Conservation (phyloP, 2,329 filamentous ascomycete species). For the Dactylonectria macrodidyma region DNA sequence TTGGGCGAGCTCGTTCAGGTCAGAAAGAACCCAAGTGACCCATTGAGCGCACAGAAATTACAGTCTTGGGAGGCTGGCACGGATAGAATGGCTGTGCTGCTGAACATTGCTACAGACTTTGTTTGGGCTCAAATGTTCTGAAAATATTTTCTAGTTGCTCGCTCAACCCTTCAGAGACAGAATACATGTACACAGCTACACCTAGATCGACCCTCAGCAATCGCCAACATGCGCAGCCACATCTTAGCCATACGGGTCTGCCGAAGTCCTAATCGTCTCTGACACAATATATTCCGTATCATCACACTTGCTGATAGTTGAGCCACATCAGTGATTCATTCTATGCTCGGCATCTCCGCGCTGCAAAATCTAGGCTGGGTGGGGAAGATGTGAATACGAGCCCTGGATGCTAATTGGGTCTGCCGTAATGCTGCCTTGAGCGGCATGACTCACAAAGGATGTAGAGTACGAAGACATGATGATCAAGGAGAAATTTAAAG, state of each 20-base stretch:
- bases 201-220: too few relatives aligned
- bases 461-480: background rate
- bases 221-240: too few relatives aligned
- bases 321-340: background rate
- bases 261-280: too few relatives aligned
- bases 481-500: background rate
- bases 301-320: background rate
- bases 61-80: constrained; percentile 45
- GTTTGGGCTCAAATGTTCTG: constrained; percentile 24
- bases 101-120: constrained; percentile 45
- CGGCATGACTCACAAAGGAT: background rate
- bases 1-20: constrained; percentile 41
- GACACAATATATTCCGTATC: background rate
- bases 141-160: background rate
- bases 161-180: too few relatives aligned
- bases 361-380: background rate
- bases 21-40: background rate
- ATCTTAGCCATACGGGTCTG: too few relatives aligned
- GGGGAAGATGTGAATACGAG: background rate
- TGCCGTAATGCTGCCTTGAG: background rate
- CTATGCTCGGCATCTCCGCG: background rate
- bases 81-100: constrained; percentile 43
- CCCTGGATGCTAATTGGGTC: background rate
- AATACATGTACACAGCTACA: too few relatives aligned
- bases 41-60: constrained; percentile 30